Base-by-base conservation (phyloP, 768 basidiomycete species). In the Russula abietina region DNA sequence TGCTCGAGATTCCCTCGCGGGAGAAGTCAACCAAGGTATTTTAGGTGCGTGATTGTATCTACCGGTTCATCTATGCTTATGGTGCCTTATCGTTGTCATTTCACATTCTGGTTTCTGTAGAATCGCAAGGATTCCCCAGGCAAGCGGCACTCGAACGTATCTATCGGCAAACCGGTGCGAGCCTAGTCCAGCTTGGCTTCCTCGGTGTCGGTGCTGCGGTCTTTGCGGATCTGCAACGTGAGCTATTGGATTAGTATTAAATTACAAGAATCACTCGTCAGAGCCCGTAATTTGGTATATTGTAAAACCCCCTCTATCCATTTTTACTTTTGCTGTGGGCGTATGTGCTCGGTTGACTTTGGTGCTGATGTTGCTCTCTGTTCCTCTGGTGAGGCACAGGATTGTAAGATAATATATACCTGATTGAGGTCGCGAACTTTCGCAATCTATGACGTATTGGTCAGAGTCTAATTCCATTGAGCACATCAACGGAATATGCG, bases 1-100 rank as follows among this genome's bases (percentile, higher is more conserved):
- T 48, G 84, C 88, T 33, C 78, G 89, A 62, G 77, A 82, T 57
- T 72, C 78, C 39, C 78, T 93, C 59, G 87, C 88, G 32, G 85
- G 83, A 62, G 89, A 91, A 74, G 72, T 93, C 43, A 93, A 94
- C 69, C 80, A 85, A 71, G 89, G 86, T 45, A 91, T 95, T 61
- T 76, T 94, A 57, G 88, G 92, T 93, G 68, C 67, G 85, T 75
- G 50, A 7, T 24, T 11, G 57, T 26, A 32, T 26, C 57, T 39
- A 45, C 9, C 39, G 38, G 32, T 61, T 52, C 46, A 54, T 1
- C 19, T 16, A 4, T 22, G 26, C 46, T 55, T 17, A 48, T n/a
- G 17, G 26, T 19, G 2, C 4, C 10, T 22, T 38, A 16, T 33
- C 60, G 24, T 59, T 36, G 38, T 9, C 2, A 33, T 24, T 41